Percentiles rank a stretch among this genome's conserved stretches.
phyloP scores from a whole-genome alignment of 345 rosid species.

The Syzygium aromaticum region DNA sequence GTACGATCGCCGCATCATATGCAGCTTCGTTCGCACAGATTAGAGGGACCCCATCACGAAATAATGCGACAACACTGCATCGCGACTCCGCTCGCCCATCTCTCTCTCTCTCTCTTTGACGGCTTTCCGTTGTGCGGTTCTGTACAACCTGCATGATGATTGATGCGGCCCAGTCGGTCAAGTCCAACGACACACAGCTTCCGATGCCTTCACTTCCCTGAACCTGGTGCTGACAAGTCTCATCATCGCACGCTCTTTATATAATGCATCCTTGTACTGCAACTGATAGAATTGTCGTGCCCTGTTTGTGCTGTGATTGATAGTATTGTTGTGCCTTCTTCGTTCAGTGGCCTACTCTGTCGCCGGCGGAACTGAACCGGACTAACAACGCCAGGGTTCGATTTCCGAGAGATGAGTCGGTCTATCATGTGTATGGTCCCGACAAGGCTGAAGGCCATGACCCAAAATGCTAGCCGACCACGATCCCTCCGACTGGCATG shows the following conservation, averaged over 20 bases:
- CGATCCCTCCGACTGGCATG: neutral
- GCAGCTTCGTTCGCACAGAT: too few relatives aligned
- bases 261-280: neutral
- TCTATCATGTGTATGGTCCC: neutral
- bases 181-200: too few relatives aligned
- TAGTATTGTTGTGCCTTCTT: too few relatives aligned
- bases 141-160: neutral
- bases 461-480: neutral
- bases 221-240: neutral
- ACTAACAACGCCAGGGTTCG: neutral
- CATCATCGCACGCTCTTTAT: neutral
- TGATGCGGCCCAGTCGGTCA: neutral
- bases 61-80: too few relatives aligned
- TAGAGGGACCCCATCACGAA: too few relatives aligned
- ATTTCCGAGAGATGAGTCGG: rapidly evolving
- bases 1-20: too few relatives aligned
- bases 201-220: too few relatives aligned
- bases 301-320: too few relatives aligned
- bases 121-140: neutral
- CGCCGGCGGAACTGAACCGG: neutral
- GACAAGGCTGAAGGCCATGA: neutral
- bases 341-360: rapidly evolving
- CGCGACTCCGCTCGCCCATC: too few relatives aligned
- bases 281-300: neutral
- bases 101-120: too few relatives aligned